Evolutionary conservation across 2,329 filamentous ascomycete genomes (phyloP), one percentile per base, ranked within the genome.

Genomic region (Aphanocladium album): DNA sequence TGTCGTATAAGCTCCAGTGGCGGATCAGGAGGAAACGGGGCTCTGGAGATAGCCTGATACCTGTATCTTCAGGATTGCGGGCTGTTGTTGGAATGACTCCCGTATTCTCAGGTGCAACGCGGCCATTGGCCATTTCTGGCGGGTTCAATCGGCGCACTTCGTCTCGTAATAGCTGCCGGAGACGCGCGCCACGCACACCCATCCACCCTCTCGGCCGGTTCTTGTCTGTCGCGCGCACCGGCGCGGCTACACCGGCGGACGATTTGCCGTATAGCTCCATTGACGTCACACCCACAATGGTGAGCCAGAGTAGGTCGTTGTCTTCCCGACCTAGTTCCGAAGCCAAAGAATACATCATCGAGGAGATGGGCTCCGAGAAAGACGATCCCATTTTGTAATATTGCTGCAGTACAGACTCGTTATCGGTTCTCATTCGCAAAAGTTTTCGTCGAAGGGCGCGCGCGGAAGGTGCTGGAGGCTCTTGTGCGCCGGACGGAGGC

Each of bases 1-100:
- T 96, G 70, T 99, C 95, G 73, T 98, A 98, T 16, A 99, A 80
- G 67, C 91, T 96, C 95, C 95, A 99, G 72, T 99, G 95, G 37
- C 95, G 83, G 57, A 98, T 90, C 0, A 99, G 83, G 27, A 98
- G 83, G 67, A 99, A 96, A 45, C 90, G 89, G 11, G 95, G 96
- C 70, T 99, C 95, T 0, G 95, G 95, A 0, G 93, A 96, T 43
- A 99, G 79, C 23, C 93, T 87, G 66, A 99, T 98, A 55, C 91
- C 89, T 11, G 87, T 96, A 73, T 99, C 95, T 59, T 93, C 93
- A 6, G 95, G 91, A 64, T 89, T 95, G 63, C 89, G 83, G 8
- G 92, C 93, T 23, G 91, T 92, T 0, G 91, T 96, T 8, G 91
- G 92, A 57, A 97, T 96, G 58, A 93, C 84, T n/a, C 90, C 92